Evolutionary conservation across 495 filamentous ascomycete species (phyloP).

Genomic region (Xanthoparmelia taractica): DNA sequence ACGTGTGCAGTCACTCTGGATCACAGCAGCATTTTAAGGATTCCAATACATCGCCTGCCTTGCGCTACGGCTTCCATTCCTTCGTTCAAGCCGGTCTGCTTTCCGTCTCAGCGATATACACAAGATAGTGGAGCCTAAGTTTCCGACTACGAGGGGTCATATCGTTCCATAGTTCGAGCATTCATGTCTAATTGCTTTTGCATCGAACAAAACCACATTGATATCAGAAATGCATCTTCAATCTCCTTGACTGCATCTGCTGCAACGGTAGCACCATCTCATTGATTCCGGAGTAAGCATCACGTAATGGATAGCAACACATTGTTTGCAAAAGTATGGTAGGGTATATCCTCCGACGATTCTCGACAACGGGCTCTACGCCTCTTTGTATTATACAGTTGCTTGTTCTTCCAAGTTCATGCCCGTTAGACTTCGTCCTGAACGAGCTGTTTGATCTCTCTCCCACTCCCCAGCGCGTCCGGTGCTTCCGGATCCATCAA

Average conservation of each 20-base stretch:
- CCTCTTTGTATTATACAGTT: slow-evolving; percentile 3
- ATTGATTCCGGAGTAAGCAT: background rate
- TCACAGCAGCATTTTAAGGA: background rate
- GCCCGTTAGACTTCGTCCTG: slow-evolving; percentile 15
- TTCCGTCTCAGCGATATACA: background rate
- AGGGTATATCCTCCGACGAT: background rate
- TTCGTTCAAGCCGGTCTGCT: background rate
- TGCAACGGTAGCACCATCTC: background rate
- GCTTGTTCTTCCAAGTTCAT: background rate
- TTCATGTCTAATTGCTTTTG: too few relatives aligned
- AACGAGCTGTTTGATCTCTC: slow-evolving; percentile 23
- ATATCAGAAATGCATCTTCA: background rate
- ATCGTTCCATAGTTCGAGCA: background rate
- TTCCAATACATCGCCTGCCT: background rate
- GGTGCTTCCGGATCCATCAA: slow-evolving; percentile 16
- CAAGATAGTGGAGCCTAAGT: background rate
- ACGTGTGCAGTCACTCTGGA: background rate
- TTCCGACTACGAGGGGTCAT: background rate
- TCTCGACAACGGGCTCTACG: too few relatives aligned
- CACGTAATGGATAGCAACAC: too few relatives aligned
- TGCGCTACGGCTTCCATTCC: background rate
- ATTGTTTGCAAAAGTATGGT: background rate
- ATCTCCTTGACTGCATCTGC: background rate
- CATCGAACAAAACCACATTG: too few relatives aligned
- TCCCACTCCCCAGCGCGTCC: slow-evolving; percentile 12